Evolutionary conservation across 768 basidiomycete species (phyloP).

Genomic region (Lactifluus volemus): DNA sequence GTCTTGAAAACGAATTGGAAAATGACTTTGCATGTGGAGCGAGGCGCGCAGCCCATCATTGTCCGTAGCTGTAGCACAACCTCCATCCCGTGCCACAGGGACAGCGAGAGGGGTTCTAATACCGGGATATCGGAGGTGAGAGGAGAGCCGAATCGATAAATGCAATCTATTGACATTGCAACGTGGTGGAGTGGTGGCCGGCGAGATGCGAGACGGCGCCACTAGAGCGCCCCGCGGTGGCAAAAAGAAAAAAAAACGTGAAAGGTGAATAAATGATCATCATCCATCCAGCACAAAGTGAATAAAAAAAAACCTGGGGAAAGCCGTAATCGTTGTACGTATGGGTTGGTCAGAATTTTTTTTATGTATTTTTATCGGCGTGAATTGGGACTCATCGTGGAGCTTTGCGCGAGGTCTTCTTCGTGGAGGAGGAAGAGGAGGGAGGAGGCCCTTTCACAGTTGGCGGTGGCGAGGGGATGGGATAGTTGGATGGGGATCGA

Average conservation of each 20-base stretch:
- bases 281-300: too few relatives aligned
- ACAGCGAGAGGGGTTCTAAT: background rate
- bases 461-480: too few relatives aligned
- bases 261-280: too few relatives aligned
- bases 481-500: too few relatives aligned
- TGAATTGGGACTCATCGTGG: too few relatives aligned
- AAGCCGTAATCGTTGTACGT: too few relatives aligned
- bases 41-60: background rate
- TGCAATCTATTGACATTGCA: background rate
- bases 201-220: background rate
- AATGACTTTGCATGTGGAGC: background rate
- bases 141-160: background rate
- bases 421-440: too few relatives aligned
- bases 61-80: background rate
- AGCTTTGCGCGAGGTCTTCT: too few relatives aligned
- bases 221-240: background rate
- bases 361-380: too few relatives aligned
- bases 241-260: background rate
- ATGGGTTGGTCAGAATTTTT: too few relatives aligned
- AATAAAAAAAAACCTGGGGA: too few relatives aligned
- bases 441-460: too few relatives aligned
- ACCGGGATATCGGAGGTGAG: background rate
- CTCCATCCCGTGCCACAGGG: background rate
- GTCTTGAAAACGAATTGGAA: background rate
- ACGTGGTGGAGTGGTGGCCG: conserved; percentile 14